These are phyloP conservation scores for Geotrichum ghanense DNA, from an alignment of 805 yeast species.

Conservation along the genomic window DNA sequence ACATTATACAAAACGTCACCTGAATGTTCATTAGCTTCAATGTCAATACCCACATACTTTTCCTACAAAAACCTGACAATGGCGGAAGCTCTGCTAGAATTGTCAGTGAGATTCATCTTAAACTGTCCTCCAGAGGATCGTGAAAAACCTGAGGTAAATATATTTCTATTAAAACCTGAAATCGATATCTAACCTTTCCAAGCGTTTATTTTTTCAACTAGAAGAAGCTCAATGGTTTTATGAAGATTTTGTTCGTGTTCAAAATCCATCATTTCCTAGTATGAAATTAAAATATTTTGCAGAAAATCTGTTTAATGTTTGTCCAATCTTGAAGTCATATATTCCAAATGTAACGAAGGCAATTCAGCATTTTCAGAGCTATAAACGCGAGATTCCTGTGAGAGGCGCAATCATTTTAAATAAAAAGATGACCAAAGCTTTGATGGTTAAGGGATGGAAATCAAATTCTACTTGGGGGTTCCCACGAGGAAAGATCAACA, in stretches of 20 bases:
- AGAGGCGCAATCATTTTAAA: slow-evolving; percentile 90
- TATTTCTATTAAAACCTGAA: neutral
- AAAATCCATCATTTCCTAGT: slow-evolving; percentile 65
- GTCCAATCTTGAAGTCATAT: slow-evolving; percentile 33
- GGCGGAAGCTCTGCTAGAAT: slow-evolving; percentile 34
- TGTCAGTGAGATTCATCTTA: slow-evolving; percentile 78
- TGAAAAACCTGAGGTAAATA: slow-evolving; percentile 46
- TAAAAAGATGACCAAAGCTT: slow-evolving; percentile 50
- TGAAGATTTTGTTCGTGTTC: slow-evolving; percentile 63
- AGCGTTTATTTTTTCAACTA: slow-evolving; percentile 79
- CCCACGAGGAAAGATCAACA: slow-evolving; percentile 93
- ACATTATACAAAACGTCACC: neutral
- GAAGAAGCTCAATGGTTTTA: slow-evolving; percentile 99
- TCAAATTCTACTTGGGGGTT: slow-evolving; percentile 77
- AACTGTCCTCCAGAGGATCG: slow-evolving; percentile 90
- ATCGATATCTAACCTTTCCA: neutral
- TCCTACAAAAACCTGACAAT: slow-evolving; percentile 14
- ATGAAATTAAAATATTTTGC: slow-evolving; percentile 72
- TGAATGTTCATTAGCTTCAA: neutral
- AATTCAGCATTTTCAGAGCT: slow-evolving; percentile 63
- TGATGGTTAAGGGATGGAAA: slow-evolving; percentile 79
- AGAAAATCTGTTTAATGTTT: slow-evolving; percentile 65
- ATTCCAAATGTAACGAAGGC: slow-evolving; percentile 40
- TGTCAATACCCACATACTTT: neutral
- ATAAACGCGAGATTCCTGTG: slow-evolving; percentile 87